These are phyloP conservation scores for Prinsepia uniflora DNA, from an alignment of 306 rosid species.

Conservation along the genomic window DNA sequence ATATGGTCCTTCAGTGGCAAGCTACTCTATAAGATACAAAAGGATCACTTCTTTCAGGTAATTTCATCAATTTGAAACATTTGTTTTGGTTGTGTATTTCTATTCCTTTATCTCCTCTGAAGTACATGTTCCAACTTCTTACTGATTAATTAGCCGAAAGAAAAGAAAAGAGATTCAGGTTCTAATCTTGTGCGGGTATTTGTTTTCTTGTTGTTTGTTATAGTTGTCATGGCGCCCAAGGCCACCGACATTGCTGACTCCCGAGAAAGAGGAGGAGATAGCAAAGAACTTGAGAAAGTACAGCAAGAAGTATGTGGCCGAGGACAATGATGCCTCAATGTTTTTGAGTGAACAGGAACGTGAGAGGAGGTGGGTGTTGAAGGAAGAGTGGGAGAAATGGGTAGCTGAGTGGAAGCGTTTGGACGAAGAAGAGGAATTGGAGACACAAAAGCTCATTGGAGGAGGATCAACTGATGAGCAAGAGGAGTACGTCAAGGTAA, in stretches of 20 bases:
- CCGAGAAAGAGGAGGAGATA: constrained; percentile 89
- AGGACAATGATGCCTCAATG: constrained; percentile 81
- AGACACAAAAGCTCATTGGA: constrained; percentile 55
- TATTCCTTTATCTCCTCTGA: too few relatives aligned
- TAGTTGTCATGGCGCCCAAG: constrained; percentile 93
- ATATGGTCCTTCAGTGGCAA: constrained; percentile 91
- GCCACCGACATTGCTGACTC: constrained; percentile 62
- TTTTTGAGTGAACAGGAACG: constrained; percentile 84
- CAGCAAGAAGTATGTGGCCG: constrained; percentile 87
- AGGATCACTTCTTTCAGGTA: constrained; percentile 91
- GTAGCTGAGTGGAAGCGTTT: constrained; percentile 63
- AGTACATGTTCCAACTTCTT: too few relatives aligned
- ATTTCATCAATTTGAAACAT: not conserved
- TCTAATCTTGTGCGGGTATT: not conserved
- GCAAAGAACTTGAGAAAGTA: constrained; percentile 84
- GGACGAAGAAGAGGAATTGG: constrained; percentile 46
- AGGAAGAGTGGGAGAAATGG: constrained; percentile 92
- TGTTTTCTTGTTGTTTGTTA: not conserved
- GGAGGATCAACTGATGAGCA: constrained; percentile 93
- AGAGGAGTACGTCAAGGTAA: constrained; percentile 77
- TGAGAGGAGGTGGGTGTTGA: constrained; percentile 59
- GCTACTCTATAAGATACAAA: constrained; percentile 67
- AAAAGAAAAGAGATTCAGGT: not conserved
- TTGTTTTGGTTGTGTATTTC: too few relatives aligned
- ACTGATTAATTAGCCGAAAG: too few relatives aligned